Percentiles rank a stretch among this genome's conserved stretches.
Conservation (phyloP, 805 yeast genomes). For the Candida schatavii region DNA sequence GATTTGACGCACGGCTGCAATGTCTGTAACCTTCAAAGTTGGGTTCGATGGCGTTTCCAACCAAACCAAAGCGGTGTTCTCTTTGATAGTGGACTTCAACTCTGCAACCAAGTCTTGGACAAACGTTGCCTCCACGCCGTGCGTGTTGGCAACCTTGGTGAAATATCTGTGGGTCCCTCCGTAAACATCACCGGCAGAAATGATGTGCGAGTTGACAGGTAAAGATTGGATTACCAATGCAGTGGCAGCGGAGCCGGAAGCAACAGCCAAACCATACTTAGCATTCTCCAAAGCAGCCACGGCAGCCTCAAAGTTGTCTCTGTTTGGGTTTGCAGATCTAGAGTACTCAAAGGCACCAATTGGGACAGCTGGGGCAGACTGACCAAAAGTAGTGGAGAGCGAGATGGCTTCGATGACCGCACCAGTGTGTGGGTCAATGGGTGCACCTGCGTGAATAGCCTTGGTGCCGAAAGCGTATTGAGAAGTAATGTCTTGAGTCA, state of each 20-base stretch:
- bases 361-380: slow-evolving; percentile 72
- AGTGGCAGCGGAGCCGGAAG: slow-evolving; percentile 86
- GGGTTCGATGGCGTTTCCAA: slow-evolving; percentile 89
- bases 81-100: slow-evolving; percentile 51
- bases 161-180: slow-evolving; percentile 92
- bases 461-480: slow-evolving; percentile 64
- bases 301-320: slow-evolving; percentile 75
- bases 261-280: slow-evolving; percentile 69
- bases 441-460: slow-evolving; percentile 83
- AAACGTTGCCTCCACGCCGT: slow-evolving; percentile 69
- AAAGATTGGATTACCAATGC: slow-evolving; percentile 73
- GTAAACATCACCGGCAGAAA: slow-evolving; percentile 81
- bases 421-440: slow-evolving; percentile 69
- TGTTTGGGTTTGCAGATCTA: slow-evolving; percentile 82
- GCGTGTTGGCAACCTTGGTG: slow-evolving; percentile 78
- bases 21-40: slow-evolving; percentile 76
- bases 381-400: slow-evolving; percentile 82
- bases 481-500: slow-evolving; percentile 37
- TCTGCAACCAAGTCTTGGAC: slow-evolving; percentile 63
- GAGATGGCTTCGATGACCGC: slow-evolving; percentile 86
- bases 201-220: slow-evolving; percentile 68
- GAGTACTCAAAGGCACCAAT: slow-evolving; percentile 80
- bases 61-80: slow-evolving; percentile 77
- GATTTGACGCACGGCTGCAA: slow-evolving; percentile 54
- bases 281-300: slow-evolving; percentile 79